Evolutionary conservation across 495 filamentous ascomycete species (phyloP), one percentile per base, ranked within the genome.

Genomic region (Penicillium nucicola): DNA sequence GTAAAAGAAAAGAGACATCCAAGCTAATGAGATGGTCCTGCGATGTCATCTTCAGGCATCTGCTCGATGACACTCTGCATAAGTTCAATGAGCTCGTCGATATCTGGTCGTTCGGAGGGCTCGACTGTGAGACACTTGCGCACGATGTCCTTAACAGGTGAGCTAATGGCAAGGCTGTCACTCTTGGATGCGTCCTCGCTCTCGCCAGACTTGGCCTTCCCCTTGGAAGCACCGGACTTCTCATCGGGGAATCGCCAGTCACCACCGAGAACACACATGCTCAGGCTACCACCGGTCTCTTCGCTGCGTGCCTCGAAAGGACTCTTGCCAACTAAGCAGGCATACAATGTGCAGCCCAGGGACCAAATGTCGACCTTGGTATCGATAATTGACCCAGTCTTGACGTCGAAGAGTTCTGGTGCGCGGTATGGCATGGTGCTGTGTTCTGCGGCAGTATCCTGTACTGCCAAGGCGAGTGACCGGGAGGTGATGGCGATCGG

Each of bases 311-410:
- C 88, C 74, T 98, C 93, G 61, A 98, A 98, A 10, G 93, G 93
- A 36, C 88, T 93, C 66, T 97, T 96, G 20, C 93, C 93, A 44
- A 96, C 89, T 15, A 98, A 72, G 55, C 95, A 97, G 17, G 95
- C 92, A 71, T 95, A 98, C 31, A 98, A 76, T 0, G 95, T 97
- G 72, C 92, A 97, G 22, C 93, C 93, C 17, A 98, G 75, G 3
- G 89, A 95, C 93, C 93, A 98, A 56, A 98, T 95, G 61, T 98
- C 93, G 34, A 96, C 93, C 66, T 96, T 97, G 14, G 93, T 96
- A 65, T 98, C 93, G 58, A 98, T 85, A 38, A 89, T 80, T 9
- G 85, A 87, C 31, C 90, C 92, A 3, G 91, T 97, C 67, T 96
- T 95, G 48, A 97, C 95, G 61, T 98, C 93, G 66, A 98, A 98